A percentile compares a stretch with the other conserved stretches of the same genome.
phyloP scores from a whole-genome alignment of 2,329 filamentous ascomycete species.

The Aspergillus texensis region DNA sequence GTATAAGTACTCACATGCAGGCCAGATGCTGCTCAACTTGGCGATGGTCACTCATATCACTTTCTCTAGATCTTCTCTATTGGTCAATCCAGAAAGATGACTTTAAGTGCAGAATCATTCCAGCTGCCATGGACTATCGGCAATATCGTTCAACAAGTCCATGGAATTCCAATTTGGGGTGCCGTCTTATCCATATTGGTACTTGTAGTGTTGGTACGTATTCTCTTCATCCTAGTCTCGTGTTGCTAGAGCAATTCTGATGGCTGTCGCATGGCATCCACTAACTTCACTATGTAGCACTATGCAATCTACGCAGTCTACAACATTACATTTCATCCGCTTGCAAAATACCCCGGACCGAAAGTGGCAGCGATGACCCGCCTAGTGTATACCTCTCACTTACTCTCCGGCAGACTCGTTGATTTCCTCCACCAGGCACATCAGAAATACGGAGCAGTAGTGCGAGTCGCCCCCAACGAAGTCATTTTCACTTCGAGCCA shows the following conservation, averaged over 20 bases:
- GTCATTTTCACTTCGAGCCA: not conserved
- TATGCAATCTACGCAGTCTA: not conserved
- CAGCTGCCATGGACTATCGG: not conserved
- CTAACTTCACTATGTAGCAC: not conserved
- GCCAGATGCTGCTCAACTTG: not conserved
- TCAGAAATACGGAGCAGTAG: not conserved
- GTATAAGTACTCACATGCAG: not conserved
- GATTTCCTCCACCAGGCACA: not conserved
- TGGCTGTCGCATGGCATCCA: too few species aligned
- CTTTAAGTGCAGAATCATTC: not conserved
- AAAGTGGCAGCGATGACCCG: not conserved
- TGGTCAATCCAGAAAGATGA: not conserved
- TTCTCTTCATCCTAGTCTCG: not conserved
- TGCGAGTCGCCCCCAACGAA: not conserved
- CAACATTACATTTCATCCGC: not conserved
- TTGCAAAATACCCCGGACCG: not conserved
- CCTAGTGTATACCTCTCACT: not conserved
- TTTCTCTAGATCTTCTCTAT: too few species aligned
- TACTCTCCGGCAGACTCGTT: not conserved
- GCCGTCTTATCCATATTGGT: not conserved
- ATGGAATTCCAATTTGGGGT: not conserved
- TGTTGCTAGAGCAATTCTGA: not conserved
- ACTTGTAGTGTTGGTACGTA: not conserved
- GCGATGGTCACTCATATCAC: not conserved
- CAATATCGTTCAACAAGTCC: not conserved